Evolutionary conservation across 257 asterid species (phyloP), one percentile per base, ranked within the genome.

Genomic region (Capsicum pubescens): DNA sequence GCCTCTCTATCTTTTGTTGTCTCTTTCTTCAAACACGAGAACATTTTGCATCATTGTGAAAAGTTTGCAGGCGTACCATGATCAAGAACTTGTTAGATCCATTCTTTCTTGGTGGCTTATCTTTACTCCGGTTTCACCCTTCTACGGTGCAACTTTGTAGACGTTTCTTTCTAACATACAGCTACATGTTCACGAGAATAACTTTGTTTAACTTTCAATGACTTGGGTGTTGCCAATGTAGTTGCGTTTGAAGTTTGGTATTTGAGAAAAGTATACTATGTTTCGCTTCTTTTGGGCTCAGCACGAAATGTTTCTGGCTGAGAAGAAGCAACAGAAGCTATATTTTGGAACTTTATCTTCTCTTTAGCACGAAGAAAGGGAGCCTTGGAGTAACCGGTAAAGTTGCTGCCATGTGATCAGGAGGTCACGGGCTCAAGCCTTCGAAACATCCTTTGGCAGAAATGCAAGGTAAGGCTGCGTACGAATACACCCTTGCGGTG

Each of bases 61-160:
- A 16, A 74, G 19, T 74, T 74, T 74, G 7, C 80, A 48, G 80
- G 60, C 44, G 8, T 74, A 48, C 42, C 3, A 74, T 74, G n/a
- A 60, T 74, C 0, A 60, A 6, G 3, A 48, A 50, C 0, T 6
- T 15, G 46, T 70, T 17, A 17, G 16, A 17, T 70, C 16, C 16
- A 10, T 44, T 70, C 57, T 44, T 44, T 70, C 55, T 70, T 50
- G 80, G 19, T 48, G 59, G 16, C 26, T 44, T 46, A 36, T 71
- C 17, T 71, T 1, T 44, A 2, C 46, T 32, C 72, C 11, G 32
- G 72, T 32, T 32, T 66, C 36, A 44, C 36, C 36, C 57, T 71
- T n/a, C 3, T 10, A 46, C n/a, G 19, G n/a, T 68, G 26, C 11
- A 46, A 72, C 56, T 26, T 26, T 26, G 32, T 26, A 26, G 32